Percentiles rank a stretch among this genome's conserved stretches.
These are phyloP conservation scores for Neonectria neomacrospora DNA, from an alignment of 2,329 filamentous ascomycete species.

Conservation along the genomic window DNA sequence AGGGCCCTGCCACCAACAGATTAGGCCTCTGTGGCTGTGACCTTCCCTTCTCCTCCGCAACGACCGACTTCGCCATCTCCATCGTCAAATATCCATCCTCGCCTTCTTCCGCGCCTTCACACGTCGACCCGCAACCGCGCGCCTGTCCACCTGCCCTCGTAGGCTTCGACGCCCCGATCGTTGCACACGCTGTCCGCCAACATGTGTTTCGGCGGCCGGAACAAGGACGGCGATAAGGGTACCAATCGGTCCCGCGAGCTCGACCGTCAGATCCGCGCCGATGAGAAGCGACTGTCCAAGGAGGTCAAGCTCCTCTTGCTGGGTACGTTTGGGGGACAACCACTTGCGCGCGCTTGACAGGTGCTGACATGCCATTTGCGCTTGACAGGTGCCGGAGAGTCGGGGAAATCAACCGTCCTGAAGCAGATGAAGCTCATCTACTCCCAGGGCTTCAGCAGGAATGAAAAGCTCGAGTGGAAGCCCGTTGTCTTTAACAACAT, in stretches of 20 bases:
- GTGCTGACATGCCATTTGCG: slow-evolving; percentile 30
- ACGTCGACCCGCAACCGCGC: background rate
- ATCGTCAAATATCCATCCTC: slow-evolving; percentile 2
- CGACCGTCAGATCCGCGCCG: slow-evolving; percentile 84
- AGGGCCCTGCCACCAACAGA: slow-evolving; percentile 5
- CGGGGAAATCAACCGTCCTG: slow-evolving; percentile 90
- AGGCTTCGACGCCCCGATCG: slow-evolving; percentile 9
- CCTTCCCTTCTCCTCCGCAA: background rate
- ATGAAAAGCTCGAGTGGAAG: slow-evolving; percentile 92
- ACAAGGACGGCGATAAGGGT: slow-evolving; percentile 58
- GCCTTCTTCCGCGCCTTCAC: background rate
- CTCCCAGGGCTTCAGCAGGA: slow-evolving; percentile 87
- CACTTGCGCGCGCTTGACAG: background rate
- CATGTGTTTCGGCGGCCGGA: slow-evolving; percentile 74
- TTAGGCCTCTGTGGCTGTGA: background rate
- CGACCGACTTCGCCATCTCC: background rate
- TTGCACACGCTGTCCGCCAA: slow-evolving; percentile 28
- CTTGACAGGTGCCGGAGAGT: slow-evolving; percentile 84
- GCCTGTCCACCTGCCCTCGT: background rate
- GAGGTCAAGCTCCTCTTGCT: slow-evolving; percentile 95
- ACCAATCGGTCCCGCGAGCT: slow-evolving; percentile 76
- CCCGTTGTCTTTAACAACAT: slow-evolving; percentile 97
- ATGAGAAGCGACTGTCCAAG: slow-evolving; percentile 86
- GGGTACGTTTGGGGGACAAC: slow-evolving; percentile 63
- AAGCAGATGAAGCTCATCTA: slow-evolving; percentile 99